Evolutionary conservation across 495 filamentous ascomycete genomes (phyloP), one percentile per base, ranked within the genome.

Genomic region (Xylaria intraflava): DNA sequence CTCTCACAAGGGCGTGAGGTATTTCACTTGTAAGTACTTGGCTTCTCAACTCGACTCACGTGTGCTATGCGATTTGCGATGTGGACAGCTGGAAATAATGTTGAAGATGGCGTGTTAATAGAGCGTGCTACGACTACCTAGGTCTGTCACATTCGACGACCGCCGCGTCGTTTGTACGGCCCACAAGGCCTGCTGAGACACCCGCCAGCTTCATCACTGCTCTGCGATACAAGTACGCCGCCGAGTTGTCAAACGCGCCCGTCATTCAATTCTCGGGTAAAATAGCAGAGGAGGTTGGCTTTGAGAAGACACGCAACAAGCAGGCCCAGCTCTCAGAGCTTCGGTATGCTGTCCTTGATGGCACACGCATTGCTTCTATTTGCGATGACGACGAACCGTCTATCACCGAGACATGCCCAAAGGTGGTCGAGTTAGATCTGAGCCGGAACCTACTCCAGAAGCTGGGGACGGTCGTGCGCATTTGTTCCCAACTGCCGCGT

Each of bases 211-310:
- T 96, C 64, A 67, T 96, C 8, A 80, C 90, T 59, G 94, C 88
- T 4, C 67, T 98, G 53, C 78, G 77, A 49, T 74, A 83, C 53
- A 97, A 96, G 70, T 98, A 98, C 67, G 85, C 83, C 7, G 78
- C 81, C 20, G 80, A 84, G 39, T 64, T 67, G 33, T 61, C 63
- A 35, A 65, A 68, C 4, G 59, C 56, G 14, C 61, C 72, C 40
- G 73, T 76, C 47, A 87, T 96, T 50, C 62, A 77, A 26, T 85
- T 96, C 58, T 89, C 86, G 43, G 83, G 66, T 17, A 98, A 98
- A 67, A 78, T 93, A 22, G 90, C 87, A 19, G 88, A 98, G 70
- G 94, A 97, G 72, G 81, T 98, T 20, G 93, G 93, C 39, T 97
- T 97, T 64, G 91, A 94, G 49, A 96, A 96, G 74, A 90, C 95